A percentile compares a stretch with the other conserved stretches of the same genome.
These are phyloP conservation scores for Colletotrichum australisinense DNA, from an alignment of 2,329 filamentous ascomycete species.

Conservation along the genomic window DNA sequence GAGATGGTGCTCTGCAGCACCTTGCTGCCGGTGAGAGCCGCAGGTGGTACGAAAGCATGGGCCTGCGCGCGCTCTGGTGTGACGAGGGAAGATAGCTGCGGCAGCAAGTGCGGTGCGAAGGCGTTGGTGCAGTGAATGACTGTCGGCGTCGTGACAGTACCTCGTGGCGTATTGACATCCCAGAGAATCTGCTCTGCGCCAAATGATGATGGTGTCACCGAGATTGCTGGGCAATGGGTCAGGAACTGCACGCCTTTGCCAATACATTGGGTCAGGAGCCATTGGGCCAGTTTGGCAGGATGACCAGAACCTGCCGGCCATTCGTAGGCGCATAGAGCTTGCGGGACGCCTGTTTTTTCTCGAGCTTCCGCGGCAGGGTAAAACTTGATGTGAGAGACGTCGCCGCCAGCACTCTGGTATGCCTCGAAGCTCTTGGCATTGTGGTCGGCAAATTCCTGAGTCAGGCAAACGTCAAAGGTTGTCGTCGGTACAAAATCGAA, in stretches of 20 bases:
- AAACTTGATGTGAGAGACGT: neutral
- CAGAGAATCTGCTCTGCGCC: neutral
- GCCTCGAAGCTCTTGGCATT: slow-evolving; percentile 9
- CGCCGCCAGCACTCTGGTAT: neutral
- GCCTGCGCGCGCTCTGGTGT: slow-evolving; percentile 17
- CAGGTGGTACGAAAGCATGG: slow-evolving; percentile 45
- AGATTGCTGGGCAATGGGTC: neutral
- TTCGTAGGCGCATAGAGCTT: slow-evolving; percentile 58
- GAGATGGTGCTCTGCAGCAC: slow-evolving; percentile 54
- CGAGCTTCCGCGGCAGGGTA: slow-evolving; percentile 46
- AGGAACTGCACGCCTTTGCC: neutral
- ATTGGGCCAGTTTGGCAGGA: slow-evolving; percentile 61
- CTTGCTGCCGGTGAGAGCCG: slow-evolving; percentile 47
- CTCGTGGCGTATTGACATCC: neutral
- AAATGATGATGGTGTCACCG: neutral
- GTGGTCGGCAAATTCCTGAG: slow-evolving; percentile 54
- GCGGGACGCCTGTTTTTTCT: slow-evolving; percentile 50
- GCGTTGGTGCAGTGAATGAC: neutral
- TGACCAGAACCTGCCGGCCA: slow-evolving; percentile 62
- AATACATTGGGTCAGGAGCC: slow-evolving; percentile 47
- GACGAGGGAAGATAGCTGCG: slow-evolving; percentile 5
- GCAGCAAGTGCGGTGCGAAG: slow-evolving; percentile 14
- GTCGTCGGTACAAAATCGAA: slow-evolving; percentile 59
- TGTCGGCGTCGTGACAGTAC: neutral
- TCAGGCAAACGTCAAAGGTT: slow-evolving; percentile 61